Conservation (phyloP, 169 alveolate species). For the Toxoplasma gondii region DNA sequence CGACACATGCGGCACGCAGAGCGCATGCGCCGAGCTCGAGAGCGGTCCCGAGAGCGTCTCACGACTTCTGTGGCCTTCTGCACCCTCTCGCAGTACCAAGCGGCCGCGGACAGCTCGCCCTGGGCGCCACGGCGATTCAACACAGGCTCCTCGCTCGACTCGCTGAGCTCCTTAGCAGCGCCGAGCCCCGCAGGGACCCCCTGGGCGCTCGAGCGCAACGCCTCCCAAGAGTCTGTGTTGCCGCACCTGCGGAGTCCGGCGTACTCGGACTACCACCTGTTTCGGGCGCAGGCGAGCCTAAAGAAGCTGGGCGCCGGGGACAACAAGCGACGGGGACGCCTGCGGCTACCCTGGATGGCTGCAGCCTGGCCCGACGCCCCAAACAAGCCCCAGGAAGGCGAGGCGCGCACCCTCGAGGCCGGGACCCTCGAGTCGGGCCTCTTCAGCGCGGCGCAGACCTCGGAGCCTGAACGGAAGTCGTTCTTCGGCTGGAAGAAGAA, state of each 20-base stretch:
- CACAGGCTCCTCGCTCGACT: conserved; percentile 48
- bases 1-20: conserved; percentile 53
- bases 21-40: conserved; percentile 65
- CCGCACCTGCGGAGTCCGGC: background rate
- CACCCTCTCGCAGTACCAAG: background rate
- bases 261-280: background rate
- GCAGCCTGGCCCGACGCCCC: too few relatives aligned
- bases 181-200: background rate
- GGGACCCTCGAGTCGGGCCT: background rate
- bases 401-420: too few relatives aligned
- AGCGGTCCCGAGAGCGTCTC: conserved; percentile 58
- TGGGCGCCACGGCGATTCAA: conserved; percentile 49
- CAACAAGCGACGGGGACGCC: background rate
- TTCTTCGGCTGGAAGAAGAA: background rate
- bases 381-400: too few relatives aligned
- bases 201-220: background rate
- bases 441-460: background rate
- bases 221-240: background rate
- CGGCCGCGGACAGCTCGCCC: conserved; percentile 52
- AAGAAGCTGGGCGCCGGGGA: background rate
- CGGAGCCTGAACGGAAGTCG: background rate
- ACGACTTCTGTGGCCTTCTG: background rate
- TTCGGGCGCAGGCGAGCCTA: background rate
- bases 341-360: background rate
- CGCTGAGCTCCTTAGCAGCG: background rate